A percentile compares a stretch with the other conserved stretches of the same genome.
Evolutionary conservation across 108 stramenopile genomes (phyloP).

Genomic region (Pseudonitzschia delicatissima): DNA sequence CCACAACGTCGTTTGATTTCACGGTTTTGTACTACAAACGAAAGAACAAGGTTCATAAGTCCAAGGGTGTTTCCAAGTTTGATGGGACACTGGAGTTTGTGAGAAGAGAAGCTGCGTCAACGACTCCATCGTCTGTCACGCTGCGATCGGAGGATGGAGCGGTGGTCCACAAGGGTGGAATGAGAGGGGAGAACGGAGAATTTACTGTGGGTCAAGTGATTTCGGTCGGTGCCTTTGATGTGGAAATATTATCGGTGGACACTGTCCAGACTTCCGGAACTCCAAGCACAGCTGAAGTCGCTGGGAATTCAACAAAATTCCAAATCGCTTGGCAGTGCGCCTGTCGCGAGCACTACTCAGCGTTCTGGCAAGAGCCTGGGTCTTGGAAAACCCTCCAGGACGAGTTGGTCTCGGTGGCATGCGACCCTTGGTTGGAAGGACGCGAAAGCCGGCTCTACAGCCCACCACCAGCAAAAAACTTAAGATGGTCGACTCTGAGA

Average conservation of each 20-base stretch:
- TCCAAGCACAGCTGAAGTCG: too few species aligned
- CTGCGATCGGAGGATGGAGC: conserved; percentile 15
- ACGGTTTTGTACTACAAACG: conserved; percentile 75
- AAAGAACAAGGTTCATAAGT: conserved; percentile 66
- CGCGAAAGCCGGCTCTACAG: not conserved
- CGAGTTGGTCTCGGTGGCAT: not conserved
- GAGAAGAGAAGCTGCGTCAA: not conserved
- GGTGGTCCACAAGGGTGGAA: conserved; percentile 10
- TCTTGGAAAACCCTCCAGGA: not conserved
- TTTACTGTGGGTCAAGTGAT: conserved; percentile 25
- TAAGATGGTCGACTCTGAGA: too few species aligned
- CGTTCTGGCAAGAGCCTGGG: too few species aligned
- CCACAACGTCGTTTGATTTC: too few species aligned
- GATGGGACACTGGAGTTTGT: conserved; percentile 58
- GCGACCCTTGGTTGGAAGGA: not conserved
- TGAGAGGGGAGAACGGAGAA: conserved; percentile 24
- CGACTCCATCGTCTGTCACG: conserved; percentile 11
- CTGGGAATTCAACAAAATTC: too few species aligned
- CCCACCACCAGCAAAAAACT: too few species aligned
- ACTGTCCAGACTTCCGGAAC: not conserved
- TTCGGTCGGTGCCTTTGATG: conserved; percentile 33
- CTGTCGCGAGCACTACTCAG: not conserved
- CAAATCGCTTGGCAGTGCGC: not conserved
- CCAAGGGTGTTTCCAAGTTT: conserved; percentile 45
- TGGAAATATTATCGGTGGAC: conserved; percentile 28